Percentiles rank a stretch among this genome's conserved stretches.
phyloP scores from a whole-genome alignment of 768 basidiomycete species.

The Lanmaoa pseudosensibilis region DNA sequence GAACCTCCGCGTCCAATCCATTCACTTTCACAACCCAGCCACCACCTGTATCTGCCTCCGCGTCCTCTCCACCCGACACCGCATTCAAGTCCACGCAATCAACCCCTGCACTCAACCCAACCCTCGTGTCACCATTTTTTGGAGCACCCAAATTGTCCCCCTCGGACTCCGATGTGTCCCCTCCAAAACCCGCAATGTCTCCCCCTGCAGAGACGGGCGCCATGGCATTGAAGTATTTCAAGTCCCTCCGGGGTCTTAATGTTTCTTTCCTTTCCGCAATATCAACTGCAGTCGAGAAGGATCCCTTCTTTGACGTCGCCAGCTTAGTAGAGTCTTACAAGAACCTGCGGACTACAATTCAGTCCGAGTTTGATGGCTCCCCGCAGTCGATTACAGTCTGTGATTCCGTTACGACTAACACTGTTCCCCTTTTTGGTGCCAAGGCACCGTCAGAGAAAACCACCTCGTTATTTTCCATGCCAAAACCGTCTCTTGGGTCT shows the following conservation, averaged over 20 bases:
- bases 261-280: slow-evolving; percentile 60
- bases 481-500: slow-evolving; percentile 36
- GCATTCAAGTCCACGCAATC: slow-evolving; percentile 14
- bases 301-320: slow-evolving; percentile 71
- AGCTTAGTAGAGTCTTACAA: slow-evolving; percentile 59
- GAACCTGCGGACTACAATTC: slow-evolving; percentile 50
- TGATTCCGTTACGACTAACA: slow-evolving; percentile 7
- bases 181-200: slow-evolving; percentile 19
- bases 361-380: slow-evolving; percentile 52
- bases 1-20: slow-evolving; percentile 29
- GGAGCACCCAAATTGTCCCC: not conserved
- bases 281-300: slow-evolving; percentile 57
- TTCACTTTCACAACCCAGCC: slow-evolving; percentile 43
- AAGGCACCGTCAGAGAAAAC: slow-evolving; percentile 19
- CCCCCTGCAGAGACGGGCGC: slow-evolving; percentile 27
- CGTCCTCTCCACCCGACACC: slow-evolving; percentile 7
- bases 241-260: slow-evolving; percentile 73
- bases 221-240: slow-evolving; percentile 56
- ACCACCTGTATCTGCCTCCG: slow-evolving; percentile 13
- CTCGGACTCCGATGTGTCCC: slow-evolving; percentile 30
- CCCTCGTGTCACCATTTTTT: slow-evolving; percentile 26
- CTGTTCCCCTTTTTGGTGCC: slow-evolving; percentile 12
- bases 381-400: slow-evolving; percentile 13
- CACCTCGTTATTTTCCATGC: slow-evolving; percentile 28
- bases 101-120: slow-evolving; percentile 11